phyloP scores from a whole-genome alignment of 495 filamentous ascomycete genomes.

The Neurospora pannonica region DNA sequence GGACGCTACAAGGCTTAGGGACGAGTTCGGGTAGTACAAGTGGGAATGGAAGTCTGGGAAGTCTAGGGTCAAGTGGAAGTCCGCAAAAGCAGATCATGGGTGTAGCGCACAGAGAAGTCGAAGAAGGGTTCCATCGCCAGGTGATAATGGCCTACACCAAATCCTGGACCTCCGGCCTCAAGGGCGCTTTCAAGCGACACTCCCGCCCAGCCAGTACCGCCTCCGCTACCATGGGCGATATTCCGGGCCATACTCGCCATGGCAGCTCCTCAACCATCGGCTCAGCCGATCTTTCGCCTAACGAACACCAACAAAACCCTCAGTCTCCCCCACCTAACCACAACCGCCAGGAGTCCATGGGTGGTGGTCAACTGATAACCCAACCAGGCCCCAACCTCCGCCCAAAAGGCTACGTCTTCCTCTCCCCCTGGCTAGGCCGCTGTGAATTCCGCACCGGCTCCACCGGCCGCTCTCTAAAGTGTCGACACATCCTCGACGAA shows the following conservation, averaged over 20 bases:
- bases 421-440: slow-evolving; percentile 74
- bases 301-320: background rate
- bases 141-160: slow-evolving; percentile 41
- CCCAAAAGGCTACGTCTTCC: slow-evolving; percentile 53
- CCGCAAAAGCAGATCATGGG: background rate
- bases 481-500: slow-evolving; percentile 55
- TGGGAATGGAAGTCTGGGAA: background rate
- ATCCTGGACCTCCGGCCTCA: slow-evolving; percentile 32
- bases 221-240: background rate
- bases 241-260: slow-evolving; percentile 20
- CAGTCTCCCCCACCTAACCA: slow-evolving; percentile 8
- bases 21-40: background rate
- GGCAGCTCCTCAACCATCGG: slow-evolving; percentile 26
- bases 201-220: slow-evolving; percentile 13
- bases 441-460: slow-evolving; percentile 75
- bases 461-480: slow-evolving; percentile 65
- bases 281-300: slow-evolving; percentile 18
- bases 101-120: background rate
- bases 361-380: slow-evolving; percentile 22
- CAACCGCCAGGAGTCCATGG: background rate
- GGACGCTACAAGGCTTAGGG: slow-evolving; percentile 7
- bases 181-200: slow-evolving; percentile 28
- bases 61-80: background rate
- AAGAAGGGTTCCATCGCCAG: slow-evolving; percentile 37
- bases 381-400: slow-evolving; percentile 35